A percentile compares a stretch with the other conserved stretches of the same genome.
Conservation (phyloP, 768 basidiomycete species). For the Pleurotus salmoneostramineus region DNA sequence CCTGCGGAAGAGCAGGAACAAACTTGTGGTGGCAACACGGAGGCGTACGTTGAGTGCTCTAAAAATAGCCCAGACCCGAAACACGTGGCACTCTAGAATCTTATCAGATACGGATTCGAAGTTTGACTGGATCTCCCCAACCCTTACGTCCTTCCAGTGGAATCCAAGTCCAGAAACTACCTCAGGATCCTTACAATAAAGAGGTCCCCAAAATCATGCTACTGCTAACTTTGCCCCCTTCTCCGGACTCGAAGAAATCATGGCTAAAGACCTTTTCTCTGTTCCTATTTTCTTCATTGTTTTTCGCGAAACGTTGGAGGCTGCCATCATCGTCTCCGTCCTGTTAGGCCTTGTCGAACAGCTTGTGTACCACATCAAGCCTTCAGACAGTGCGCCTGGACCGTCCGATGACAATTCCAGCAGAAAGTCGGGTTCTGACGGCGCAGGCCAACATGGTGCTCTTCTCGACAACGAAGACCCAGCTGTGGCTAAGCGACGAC, state of each 20-base stretch:
- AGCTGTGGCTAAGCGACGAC: constrained; percentile 28
- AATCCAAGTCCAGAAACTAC: not conserved
- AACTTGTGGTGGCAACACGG: not conserved
- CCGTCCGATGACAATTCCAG: constrained; percentile 16
- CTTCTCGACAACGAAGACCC: constrained; percentile 22
- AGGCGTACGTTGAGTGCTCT: not conserved
- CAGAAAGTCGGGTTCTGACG: constrained; percentile 21
- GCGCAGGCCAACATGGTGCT: constrained; percentile 16
- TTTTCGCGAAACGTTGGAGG: constrained; percentile 92
- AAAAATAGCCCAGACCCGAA: not conserved
- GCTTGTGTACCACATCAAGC: constrained; percentile 43
- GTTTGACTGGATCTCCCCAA: not conserved
- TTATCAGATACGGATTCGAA: constrained; percentile 13
- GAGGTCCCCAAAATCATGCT: not conserved
- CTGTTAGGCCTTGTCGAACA: constrained; percentile 91
- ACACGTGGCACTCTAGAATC: constrained; percentile 6
- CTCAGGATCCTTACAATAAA: constrained; percentile 3
- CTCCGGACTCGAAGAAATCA: constrained; percentile 21
- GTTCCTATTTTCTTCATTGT: constrained; percentile 96
- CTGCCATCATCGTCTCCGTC: constrained; percentile 88
- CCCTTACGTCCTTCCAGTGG: not conserved
- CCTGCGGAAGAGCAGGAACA: too few species aligned
- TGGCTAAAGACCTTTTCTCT: constrained; percentile 78
- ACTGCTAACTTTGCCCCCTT: constrained; percentile 9
- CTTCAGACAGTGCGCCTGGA: not conserved